Base-by-base conservation (phyloP, 495 filamentous ascomycete species). In the Arthonia radiata region DNA sequence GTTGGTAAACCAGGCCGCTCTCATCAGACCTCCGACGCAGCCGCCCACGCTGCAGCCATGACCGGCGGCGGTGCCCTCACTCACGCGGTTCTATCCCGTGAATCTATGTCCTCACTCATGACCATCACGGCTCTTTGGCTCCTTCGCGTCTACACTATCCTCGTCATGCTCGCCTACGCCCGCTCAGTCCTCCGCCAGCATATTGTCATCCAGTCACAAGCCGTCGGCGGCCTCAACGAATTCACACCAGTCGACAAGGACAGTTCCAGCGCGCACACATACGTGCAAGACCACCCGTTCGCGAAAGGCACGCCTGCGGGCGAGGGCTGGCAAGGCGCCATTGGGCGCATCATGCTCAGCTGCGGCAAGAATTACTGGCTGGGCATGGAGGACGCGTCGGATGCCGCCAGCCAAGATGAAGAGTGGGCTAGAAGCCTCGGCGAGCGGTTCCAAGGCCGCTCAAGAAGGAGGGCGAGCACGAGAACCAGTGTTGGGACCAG, bases 131-230 rank as follows among this genome's bases (percentile, higher is more conserved):
- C 57, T 5, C 56, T 92, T 18, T 86, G 73, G 62, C 44, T 60
- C 2, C 41, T 90, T 8, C 56, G 81, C 14, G 31, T 70, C 8
- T 92, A 91, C 46, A 77, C 80, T 36, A 57, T 70, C 24, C 53
- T 90, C 14, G 59, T 91, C 23, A 61, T 89, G 43, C 61, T 82
- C 39, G 67, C 77, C 11, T 81, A 71, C 42, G 78, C 81, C 8
- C 61, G 79, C 26, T 54, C 64, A 31, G 62, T 74, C 7, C 47
- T 92, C 24, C 61, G 74, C 15, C 52, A 57, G 7, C 11, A 22
- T 11, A 22, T 22, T 22, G 19, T 22, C 23, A 57, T 65, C 58
- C 37, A 42, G 61, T 23, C 48, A 50, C 13, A 47, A 52, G 17
- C 48, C 53, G 19, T 40, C 54, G 4, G 50, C 50, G 5, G 55